A percentile compares a stretch with the other conserved stretches of the same genome.
Conservation (phyloP, 2,329 filamentous ascomycete species). For the Fusarium haematococcum region DNA sequence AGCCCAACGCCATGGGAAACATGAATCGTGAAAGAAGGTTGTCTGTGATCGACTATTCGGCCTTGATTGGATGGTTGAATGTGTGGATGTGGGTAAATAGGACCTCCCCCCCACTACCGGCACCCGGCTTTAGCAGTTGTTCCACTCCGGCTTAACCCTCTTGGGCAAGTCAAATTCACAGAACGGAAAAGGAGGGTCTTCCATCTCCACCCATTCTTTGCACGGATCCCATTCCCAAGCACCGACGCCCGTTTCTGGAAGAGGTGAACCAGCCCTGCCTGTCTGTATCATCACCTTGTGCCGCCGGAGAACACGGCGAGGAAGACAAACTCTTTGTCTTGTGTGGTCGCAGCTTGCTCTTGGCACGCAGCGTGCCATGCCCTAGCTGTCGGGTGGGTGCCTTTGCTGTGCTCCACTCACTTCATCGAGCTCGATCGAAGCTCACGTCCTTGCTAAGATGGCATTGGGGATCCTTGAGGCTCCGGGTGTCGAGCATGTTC, state of each 20-base stretch:
- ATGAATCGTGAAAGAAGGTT: neutral
- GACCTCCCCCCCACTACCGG: neutral
- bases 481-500: constrained; percentile 74
- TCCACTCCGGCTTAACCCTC: neutral
- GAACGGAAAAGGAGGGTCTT: constrained; percentile 2
- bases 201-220: constrained; percentile 10
- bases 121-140: neutral
- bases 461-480: constrained; percentile 79
- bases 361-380: neutral
- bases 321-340: neutral
- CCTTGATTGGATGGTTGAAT: neutral
- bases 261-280: constrained; percentile 5
- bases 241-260: constrained; percentile 10
- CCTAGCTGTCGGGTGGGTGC: constrained; percentile 17
- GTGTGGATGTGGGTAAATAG: neutral
- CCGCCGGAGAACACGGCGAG: neutral
- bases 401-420: constrained; percentile 24
- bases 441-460: constrained; percentile 45
- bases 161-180: neutral
- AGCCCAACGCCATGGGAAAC: neutral
- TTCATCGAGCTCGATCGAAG: constrained; percentile 9
- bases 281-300: constrained; percentile 2
- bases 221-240: neutral
- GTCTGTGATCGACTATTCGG: neutral
- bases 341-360: neutral